These are phyloP conservation scores for Zygosaccharomyces siamensis DNA, from an alignment of 805 yeast species.

Conservation along the genomic window DNA sequence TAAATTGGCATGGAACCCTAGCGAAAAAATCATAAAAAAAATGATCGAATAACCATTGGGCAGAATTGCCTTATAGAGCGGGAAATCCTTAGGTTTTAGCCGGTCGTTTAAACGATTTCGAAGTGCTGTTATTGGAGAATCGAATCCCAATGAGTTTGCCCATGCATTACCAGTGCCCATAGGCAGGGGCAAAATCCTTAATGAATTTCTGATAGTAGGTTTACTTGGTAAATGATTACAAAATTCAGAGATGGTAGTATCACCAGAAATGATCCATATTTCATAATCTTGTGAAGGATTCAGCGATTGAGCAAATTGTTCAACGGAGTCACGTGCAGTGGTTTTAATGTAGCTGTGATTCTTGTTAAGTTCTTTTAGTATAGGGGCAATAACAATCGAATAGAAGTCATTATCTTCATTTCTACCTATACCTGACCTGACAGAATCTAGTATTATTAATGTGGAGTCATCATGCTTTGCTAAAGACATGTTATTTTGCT, in stretches of 20 bases:
- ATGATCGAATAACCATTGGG: constrained; percentile 27
- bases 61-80: constrained; percentile 33
- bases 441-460: constrained; percentile 36
- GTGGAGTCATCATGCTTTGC: constrained; percentile 1
- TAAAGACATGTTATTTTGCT: neutral
- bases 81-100: constrained; percentile 21
- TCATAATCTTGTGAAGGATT: constrained; percentile 33
- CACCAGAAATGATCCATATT: constrained; percentile 72
- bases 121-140: constrained; percentile 35
- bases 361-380: constrained; percentile 39
- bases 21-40: constrained; percentile 64
- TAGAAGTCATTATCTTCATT: constrained; percentile 38
- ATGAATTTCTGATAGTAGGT: neutral
- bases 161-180: constrained; percentile 87
- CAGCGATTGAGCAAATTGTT: constrained; percentile 37
- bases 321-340: constrained; percentile 36
- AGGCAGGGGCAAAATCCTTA: constrained; percentile 46
- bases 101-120: constrained; percentile 31
- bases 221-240: constrained; percentile 43
- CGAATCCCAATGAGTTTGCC: constrained; percentile 52
- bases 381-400: constrained; percentile 41
- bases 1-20: constrained; percentile 83
- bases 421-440: constrained; percentile 38
- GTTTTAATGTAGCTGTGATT: constrained; percentile 44
- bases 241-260: constrained; percentile 77